These are phyloP conservation scores for Gossypium longicalyx DNA, from an alignment of 345 rosid species.

Conservation along the genomic window DNA sequence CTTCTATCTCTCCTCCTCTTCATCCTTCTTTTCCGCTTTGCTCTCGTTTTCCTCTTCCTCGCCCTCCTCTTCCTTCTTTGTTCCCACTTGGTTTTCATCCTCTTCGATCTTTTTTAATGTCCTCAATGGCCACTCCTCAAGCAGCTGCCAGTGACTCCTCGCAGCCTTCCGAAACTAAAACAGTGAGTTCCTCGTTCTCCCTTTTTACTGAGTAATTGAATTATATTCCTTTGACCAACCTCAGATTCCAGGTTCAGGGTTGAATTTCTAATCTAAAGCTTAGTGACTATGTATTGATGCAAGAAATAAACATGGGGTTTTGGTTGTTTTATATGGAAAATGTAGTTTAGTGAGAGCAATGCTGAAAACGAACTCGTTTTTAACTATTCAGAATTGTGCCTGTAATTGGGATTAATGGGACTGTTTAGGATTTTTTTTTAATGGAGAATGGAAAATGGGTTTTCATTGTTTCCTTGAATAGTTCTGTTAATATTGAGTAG, in stretches of 20 bases:
- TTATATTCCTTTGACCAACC: neutral
- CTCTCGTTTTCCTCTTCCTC: conserved; percentile 31
- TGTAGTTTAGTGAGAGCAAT: neutral
- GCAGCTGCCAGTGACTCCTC: conserved; percentile 31
- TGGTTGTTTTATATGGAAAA: neutral
- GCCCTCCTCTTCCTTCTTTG: conserved; percentile 39
- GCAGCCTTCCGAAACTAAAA: conserved; percentile 41
- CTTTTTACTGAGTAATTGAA: neutral
- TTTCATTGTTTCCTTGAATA: neutral
- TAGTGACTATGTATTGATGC: neutral
- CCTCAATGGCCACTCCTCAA: conserved; percentile 40
- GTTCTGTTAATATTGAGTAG: neutral
- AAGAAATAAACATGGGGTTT: neutral
- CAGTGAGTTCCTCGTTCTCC: conserved; percentile 28
- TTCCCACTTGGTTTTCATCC: conserved; percentile 39
- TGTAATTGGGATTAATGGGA: neutral
- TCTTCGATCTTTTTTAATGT: conserved; percentile 26
- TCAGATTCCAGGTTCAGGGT: neutral
- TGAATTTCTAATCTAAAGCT: neutral
- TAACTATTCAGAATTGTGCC: neutral
- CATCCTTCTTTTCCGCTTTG: conserved; percentile 39
- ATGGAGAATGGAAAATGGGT: conserved; percentile 4
- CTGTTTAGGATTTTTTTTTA: neutral
- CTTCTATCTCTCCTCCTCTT: conserved; percentile 30
- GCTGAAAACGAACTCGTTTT: neutral